These are phyloP conservation scores for Raddia distichophylla DNA, from an alignment of 176 grass and related monocot species.

Conservation along the genomic window DNA sequence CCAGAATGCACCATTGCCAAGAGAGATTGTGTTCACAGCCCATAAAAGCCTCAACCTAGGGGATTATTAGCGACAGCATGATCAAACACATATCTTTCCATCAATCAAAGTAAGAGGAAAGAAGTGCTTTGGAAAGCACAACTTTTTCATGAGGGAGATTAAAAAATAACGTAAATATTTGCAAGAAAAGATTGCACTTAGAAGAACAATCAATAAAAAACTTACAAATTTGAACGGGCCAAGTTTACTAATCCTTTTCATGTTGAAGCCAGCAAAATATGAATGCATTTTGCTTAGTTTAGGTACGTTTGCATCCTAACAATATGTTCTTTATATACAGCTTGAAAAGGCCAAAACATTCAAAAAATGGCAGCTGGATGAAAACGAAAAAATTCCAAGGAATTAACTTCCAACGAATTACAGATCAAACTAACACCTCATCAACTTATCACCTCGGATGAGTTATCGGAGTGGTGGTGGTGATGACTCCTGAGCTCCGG, in stretches of 20 bases:
- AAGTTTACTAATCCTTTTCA: background rate
- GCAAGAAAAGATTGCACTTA: background rate
- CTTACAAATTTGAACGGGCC: background rate
- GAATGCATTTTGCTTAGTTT: background rate
- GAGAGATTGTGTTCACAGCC: conserved; percentile 50
- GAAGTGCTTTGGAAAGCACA: conserved; percentile 24
- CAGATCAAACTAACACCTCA: background rate
- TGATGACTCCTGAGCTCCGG: conserved; percentile 52
- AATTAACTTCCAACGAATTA: background rate
- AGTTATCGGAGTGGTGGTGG: conserved; percentile 68
- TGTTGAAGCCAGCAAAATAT: background rate
- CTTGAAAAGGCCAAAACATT: background rate
- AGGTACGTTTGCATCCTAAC: background rate
- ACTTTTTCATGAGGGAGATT: conserved; percentile 33
- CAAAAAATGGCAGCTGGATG: background rate
- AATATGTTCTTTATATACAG: background rate
- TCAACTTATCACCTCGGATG: conserved; percentile 70
- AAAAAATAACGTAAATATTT: conserved; percentile 9
- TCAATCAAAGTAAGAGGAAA: conserved; percentile 33
- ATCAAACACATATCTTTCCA: conserved; percentile 39
- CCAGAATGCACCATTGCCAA: conserved; percentile 48
- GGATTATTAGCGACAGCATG: conserved; percentile 22
- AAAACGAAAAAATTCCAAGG: conserved; percentile 1
- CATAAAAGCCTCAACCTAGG: conserved; percentile 38
- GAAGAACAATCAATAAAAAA: conserved; percentile 3